Conservation (phyloP, 2,329 filamentous ascomycete species). For the Fusarium foetens region DNA sequence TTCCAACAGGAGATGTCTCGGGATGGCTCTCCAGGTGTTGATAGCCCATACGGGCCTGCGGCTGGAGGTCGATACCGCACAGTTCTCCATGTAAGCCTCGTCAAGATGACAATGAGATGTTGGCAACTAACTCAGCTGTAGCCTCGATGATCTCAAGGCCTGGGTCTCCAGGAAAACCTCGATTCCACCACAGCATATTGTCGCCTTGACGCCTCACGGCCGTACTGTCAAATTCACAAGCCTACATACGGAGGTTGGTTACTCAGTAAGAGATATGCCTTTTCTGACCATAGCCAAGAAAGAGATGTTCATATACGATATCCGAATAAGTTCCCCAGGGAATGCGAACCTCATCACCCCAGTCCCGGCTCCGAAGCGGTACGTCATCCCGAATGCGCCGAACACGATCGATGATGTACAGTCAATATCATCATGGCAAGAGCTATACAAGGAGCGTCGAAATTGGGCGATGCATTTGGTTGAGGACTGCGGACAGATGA, state of each 20-base stretch:
- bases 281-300: conserved; percentile 61
- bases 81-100: conserved; percentile 72
- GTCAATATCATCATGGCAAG: conserved; percentile 87
- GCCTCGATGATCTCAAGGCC: conserved; percentile 84
- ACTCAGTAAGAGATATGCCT: background rate
- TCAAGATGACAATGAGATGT: background rate
- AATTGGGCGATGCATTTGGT: conserved; percentile 80
- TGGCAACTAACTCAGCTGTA: conserved; percentile 49
- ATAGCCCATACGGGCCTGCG: conserved; percentile 93
- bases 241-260: conserved; percentile 77
- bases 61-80: conserved; percentile 79
- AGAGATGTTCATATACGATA: conserved; percentile 93
- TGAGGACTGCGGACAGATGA: conserved; percentile 74
- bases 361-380: conserved; percentile 63
- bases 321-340: conserved; percentile 70
- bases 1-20: conserved; percentile 61
- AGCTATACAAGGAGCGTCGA: conserved; percentile 82
- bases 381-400: conserved; percentile 73
- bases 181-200: conserved; percentile 81
- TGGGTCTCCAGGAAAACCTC: conserved; percentile 81
- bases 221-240: conserved; percentile 85
- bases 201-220: conserved; percentile 85
- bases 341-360: conserved; percentile 59
- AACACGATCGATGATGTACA: conserved; percentile 84
- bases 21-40: conserved; percentile 90